Base-by-base conservation (phyloP, 352 stramenopile genomes). In the Halophytophthora polymorphica region DNA sequence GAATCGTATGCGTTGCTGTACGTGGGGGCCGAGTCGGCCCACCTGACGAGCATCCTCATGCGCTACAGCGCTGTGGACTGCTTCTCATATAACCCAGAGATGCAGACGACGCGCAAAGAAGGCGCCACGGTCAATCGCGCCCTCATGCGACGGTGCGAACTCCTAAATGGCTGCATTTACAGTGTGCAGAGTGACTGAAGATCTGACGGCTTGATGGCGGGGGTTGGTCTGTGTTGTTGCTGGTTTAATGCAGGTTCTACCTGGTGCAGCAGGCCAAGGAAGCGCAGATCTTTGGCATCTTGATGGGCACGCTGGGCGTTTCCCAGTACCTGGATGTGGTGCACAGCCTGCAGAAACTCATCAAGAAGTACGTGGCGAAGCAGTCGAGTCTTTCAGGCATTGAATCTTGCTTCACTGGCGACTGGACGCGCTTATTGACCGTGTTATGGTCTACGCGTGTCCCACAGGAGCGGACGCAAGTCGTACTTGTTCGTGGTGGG, bases 401-500 rank as follows among this genome's bases (percentile, higher is more conserved):
- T 6, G 38, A 45, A 21, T 11, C 6, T 45, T n/a, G n/a, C 10
- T 37, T 29, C 37, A 41, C 14, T 17, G 12, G 25, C 12, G 4
- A 7, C 21, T 19, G 2, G 6, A 22, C 6, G 2, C 14, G 22
- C 25, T 72, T 34, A 59, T 21, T 17, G 1, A 14, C 15, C 39
- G 0, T 36, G 29, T 40, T 56, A 31, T 8, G 4, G 25, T 31
- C 4, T 8, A 8, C 8, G 25, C 8, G 31, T 49, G 39, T 15
- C 38, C 36, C 57, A 41, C 56, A 98, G 80, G 66, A 95, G 71
- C 23, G 92, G 93, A 15, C 87, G 93, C 44, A 97, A 98, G 55
- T 95, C 84, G 39, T 99, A 99, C 58, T 83, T 96, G 22, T 98
- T 99, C 66, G 85, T 96, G 12, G 93, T 99, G 21, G 96, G 96